phyloP scores from a whole-genome alignment of 805 yeast genomes.

The Saccharomycopsis guyanensis region DNA sequence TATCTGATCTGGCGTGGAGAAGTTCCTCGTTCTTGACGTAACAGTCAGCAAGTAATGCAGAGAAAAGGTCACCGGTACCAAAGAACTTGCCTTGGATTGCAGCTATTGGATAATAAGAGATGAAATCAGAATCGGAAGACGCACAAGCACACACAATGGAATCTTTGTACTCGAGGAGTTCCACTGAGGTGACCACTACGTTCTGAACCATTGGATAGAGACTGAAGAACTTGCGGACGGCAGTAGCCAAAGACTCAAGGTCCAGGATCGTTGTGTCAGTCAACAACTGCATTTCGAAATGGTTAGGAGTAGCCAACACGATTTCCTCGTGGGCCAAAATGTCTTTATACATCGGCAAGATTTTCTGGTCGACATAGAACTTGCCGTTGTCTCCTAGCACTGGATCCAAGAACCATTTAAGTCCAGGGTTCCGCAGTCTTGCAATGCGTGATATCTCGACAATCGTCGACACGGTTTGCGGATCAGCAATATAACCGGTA shows the following conservation, averaged over 20 bases:
- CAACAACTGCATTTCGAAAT: constrained; percentile 61
- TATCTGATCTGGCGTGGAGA: constrained; percentile 4
- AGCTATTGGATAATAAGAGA: constrained; percentile 35
- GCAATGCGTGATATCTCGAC: constrained; percentile 28
- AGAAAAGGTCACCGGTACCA: constrained; percentile 71
- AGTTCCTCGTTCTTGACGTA: constrained; percentile 29
- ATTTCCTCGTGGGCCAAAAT: constrained; percentile 34
- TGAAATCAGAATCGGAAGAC: constrained; percentile 14
- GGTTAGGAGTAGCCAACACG: constrained; percentile 61
- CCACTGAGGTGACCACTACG: constrained; percentile 54
- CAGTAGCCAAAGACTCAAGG: constrained; percentile 30
- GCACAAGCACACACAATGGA: constrained; percentile 36
- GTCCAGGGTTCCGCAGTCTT: not conserved
- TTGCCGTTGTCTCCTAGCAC: constrained; percentile 87
- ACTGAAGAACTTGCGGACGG: constrained; percentile 36
- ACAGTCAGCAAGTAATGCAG: constrained; percentile 50
- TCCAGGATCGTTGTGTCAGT: constrained; percentile 38
- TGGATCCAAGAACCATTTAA: constrained; percentile 75
- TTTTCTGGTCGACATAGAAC: constrained; percentile 59
- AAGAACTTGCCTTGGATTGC: constrained; percentile 54
- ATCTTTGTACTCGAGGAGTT: constrained; percentile 24
- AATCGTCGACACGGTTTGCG: constrained; percentile 45
- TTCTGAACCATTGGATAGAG: constrained; percentile 39
- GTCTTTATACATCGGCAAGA: constrained; percentile 44
- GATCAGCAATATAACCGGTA: constrained; percentile 74